phyloP scores from a whole-genome alignment of 78 protist genomes.

The Polysphondylium violaceum region DNA sequence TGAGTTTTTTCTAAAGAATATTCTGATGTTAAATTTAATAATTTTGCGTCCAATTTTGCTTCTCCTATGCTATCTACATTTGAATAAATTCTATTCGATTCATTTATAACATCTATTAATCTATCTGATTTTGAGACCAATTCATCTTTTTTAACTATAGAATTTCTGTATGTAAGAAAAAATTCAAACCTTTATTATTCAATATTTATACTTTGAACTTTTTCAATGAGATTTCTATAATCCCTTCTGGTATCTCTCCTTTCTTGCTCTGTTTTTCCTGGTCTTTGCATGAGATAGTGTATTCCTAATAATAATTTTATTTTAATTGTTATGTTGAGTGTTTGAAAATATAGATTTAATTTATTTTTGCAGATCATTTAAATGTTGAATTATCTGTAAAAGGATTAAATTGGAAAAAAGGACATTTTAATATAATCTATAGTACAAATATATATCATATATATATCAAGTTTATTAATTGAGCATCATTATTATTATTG shows the following conservation, averaged over 20 bases:
- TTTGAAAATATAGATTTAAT: not conserved
- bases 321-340: not conserved
- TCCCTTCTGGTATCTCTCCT: slow-evolving; percentile 57
- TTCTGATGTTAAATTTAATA: slow-evolving; percentile 33
- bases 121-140: not conserved
- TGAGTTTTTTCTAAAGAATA: slow-evolving; percentile 54
- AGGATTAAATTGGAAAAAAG: too few relatives aligned
- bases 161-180: not conserved
- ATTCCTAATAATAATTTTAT: slow-evolving; percentile 44
- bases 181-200: not conserved
- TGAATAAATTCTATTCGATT: not conserved
- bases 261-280: slow-evolving; percentile 17
- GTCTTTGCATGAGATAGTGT: too few relatives aligned
- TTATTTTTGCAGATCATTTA: too few relatives aligned
- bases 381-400: too few relatives aligned
- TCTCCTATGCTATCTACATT: slow-evolving; percentile 44
- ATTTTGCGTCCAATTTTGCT: slow-evolving; percentile 59
- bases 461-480: not conserved
- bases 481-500: not conserved
- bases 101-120: not conserved
- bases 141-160: not conserved
- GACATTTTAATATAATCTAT: too few relatives aligned
- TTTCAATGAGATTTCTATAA: slow-evolving; percentile 42
- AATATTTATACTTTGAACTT: slow-evolving; percentile 9
- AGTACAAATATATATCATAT: too few relatives aligned